phyloP scores from a whole-genome alignment of 345 rosid species.

The Rhodamnia argentea region DNA sequence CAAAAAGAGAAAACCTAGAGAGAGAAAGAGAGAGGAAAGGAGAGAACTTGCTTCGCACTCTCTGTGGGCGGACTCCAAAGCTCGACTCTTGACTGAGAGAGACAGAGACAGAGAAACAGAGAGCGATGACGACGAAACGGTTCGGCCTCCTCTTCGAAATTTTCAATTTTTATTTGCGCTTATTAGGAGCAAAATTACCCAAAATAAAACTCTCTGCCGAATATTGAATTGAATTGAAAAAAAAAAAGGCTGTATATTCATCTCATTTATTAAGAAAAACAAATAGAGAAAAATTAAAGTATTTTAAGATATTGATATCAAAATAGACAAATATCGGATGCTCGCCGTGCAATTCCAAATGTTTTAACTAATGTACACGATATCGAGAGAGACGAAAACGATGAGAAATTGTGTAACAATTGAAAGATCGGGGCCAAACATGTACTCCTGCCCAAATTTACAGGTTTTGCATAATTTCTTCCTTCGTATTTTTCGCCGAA shows the following conservation, averaged over 20 bases:
- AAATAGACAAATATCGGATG: not conserved
- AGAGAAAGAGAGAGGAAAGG: not conserved
- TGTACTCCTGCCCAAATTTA: not conserved
- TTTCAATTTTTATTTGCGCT: not conserved
- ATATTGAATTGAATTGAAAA: too few species aligned
- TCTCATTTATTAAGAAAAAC: not conserved
- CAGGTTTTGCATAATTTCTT: not conserved
- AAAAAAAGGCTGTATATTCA: not conserved
- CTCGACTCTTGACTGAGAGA: not conserved
- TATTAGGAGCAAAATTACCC: not conserved
- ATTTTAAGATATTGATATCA: not conserved
- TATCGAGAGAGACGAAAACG: too few species aligned
- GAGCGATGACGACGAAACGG: not conserved
- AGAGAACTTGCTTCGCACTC: not conserved
- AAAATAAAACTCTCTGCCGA: too few species aligned
- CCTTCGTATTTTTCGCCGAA: not conserved
- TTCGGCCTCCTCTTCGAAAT: not conserved
- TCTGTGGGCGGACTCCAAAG: not conserved
- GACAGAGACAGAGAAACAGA: not conserved
- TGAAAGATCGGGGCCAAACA: not conserved
- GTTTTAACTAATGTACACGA: not conserved
- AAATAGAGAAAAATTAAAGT: not conserved
- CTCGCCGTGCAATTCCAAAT: fast-evolving
- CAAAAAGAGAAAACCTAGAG: not conserved
- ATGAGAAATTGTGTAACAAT: not conserved